Evolutionary conservation across 2,329 filamentous ascomycete genomes (phyloP).

Genomic region (Xylogone sp.): DNA sequence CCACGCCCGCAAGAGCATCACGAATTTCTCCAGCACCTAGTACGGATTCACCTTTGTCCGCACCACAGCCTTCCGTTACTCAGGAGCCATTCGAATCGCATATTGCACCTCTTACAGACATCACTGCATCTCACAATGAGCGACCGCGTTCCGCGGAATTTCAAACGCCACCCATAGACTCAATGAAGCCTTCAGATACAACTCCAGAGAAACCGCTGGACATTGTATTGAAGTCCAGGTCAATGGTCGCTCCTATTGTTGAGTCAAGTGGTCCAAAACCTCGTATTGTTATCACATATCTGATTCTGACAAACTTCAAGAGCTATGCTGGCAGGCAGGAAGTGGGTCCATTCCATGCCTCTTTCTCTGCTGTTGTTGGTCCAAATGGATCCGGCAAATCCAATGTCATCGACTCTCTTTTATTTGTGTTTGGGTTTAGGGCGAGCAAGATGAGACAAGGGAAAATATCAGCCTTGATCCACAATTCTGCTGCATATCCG

Average conservation of each 20-base stretch:
- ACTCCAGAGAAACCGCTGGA: conserved; percentile 88
- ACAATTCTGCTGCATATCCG: conserved; percentile 87
- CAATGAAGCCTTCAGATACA: conserved; percentile 72
- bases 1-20: conserved; percentile 34
- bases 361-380: conserved; percentile 95
- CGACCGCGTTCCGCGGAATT: conserved; percentile 46
- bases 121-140: conserved; percentile 67
- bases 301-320: conserved; percentile 96
- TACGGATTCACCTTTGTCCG: conserved; percentile 35
- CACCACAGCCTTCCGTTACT: conserved; percentile 52
- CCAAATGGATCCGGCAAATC: conserved; percentile 98
- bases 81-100: conserved; percentile 50
- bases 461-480: conserved; percentile 95
- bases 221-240: conserved; percentile 83
- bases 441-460: conserved; percentile 99
- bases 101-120: conserved; percentile 65
- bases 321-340: conserved; percentile 95
- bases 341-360: conserved; percentile 93
- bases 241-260: conserved; percentile 61
- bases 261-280: conserved; percentile 76
- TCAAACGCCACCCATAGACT: conserved; percentile 54
- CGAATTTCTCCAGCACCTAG: conserved; percentile 28
- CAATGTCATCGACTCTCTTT: conserved; percentile 94
- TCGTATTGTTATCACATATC: conserved; percentile 87
- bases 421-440: conserved; percentile 98